Evolutionary conservation across 495 filamentous ascomycete species (phyloP).

Genomic region (Neurospora africana): DNA sequence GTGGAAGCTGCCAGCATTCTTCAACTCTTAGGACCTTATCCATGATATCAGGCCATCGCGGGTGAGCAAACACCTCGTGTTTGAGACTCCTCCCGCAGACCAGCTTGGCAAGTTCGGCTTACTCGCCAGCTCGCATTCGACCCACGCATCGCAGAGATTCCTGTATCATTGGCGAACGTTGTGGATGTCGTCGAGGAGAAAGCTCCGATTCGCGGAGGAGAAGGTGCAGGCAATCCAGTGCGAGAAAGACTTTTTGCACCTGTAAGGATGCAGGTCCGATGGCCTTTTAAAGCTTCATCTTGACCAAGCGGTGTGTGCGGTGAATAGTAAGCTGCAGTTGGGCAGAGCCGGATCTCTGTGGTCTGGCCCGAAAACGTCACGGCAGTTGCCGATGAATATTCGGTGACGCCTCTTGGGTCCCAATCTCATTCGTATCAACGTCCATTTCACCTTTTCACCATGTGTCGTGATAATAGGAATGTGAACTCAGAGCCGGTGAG

Average conservation of each 20-base stretch:
- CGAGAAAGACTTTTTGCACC: neutral
- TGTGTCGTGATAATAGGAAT: neutral
- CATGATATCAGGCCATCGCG: neutral
- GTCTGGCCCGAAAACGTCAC: neutral
- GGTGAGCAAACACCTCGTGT: neutral
- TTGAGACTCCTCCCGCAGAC: neutral
- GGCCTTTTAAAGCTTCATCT: neutral
- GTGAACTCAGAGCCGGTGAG: neutral
- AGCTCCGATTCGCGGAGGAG: neutral
- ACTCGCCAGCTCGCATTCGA: neutral
- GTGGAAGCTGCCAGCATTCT: neutral
- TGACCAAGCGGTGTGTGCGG: neutral
- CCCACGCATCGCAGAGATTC: neutral
- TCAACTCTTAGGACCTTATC: neutral
- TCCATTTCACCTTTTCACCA: neutral
- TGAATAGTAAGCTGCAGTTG: neutral
- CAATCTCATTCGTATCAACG: neutral
- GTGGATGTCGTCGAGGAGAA: neutral
- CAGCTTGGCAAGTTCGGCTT: neutral
- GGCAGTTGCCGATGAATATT: neutral
- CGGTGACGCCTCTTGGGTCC: neutral
- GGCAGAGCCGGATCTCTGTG: neutral
- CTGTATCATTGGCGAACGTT: neutral
- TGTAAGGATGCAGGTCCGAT: neutral
- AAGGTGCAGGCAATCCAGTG: neutral